Percentiles rank a stretch among this genome's conserved stretches.
These are phyloP conservation scores for Aspergillus aculeatinus DNA, from an alignment of 2,329 filamentous ascomycete species.

Conservation along the genomic window DNA sequence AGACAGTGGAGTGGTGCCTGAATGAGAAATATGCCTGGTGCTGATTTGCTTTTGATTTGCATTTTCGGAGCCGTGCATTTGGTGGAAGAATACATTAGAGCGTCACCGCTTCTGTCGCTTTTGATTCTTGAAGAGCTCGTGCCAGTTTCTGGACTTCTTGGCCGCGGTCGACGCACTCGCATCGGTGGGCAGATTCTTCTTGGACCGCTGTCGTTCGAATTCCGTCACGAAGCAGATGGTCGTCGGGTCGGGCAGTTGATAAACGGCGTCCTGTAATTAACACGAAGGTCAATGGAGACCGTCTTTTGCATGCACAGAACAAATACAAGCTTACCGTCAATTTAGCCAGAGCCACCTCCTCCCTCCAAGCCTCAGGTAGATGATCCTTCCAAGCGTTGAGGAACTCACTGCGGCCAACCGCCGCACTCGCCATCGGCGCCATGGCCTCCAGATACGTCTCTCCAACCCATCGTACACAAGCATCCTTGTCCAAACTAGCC, in stretches of 20 bases:
- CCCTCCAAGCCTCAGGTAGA: slow-evolving; percentile 45
- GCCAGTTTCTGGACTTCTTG: slow-evolving; percentile 44
- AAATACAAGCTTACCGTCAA: slow-evolving; percentile 29
- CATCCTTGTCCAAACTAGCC: slow-evolving; percentile 39
- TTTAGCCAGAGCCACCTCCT: slow-evolving; percentile 33
- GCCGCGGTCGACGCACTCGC: slow-evolving; percentile 25
- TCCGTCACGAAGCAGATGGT: slow-evolving; percentile 38
- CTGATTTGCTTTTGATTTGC: slow-evolving; percentile 25
- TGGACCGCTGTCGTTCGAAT: slow-evolving; percentile 30
- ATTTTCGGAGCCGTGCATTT: neutral
- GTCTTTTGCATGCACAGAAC: neutral
- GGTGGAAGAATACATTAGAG: slow-evolving; percentile 11
- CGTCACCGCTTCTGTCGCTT: slow-evolving; percentile 32
- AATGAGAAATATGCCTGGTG: slow-evolving; percentile 54
- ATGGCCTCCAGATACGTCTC: slow-evolving; percentile 41
- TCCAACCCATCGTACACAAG: slow-evolving; percentile 39
- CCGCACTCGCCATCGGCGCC: slow-evolving; percentile 31
- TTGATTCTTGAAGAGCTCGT: slow-evolving; percentile 43
- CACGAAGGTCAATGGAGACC: slow-evolving; percentile 4
- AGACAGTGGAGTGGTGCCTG: slow-evolving; percentile 47
- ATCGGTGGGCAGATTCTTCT: slow-evolving; percentile 25
- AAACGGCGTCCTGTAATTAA: slow-evolving; percentile 30
- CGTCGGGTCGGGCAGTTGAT: slow-evolving; percentile 36
- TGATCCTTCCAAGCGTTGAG: slow-evolving; percentile 43
- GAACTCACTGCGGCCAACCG: slow-evolving; percentile 36